These are phyloP conservation scores for Hypoxylon sp. DNA, from an alignment of 2,329 filamentous ascomycete species.

Conservation along the genomic window DNA sequence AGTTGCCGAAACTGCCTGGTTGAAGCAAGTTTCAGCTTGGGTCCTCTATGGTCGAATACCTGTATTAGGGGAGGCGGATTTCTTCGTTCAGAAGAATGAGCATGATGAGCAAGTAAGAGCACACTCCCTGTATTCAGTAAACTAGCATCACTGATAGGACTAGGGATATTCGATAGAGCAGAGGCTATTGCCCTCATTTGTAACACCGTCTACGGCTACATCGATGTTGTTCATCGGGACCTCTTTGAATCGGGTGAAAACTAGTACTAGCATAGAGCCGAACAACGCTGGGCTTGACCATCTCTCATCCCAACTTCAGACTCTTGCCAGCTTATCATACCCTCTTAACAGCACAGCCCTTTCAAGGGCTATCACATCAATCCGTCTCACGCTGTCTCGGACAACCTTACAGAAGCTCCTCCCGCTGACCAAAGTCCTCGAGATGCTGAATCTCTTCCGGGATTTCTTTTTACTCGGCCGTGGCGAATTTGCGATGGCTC, in stretches of 20 bases:
- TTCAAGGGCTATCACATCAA: conserved; percentile 78
- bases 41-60: conserved; percentile 89
- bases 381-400: conserved; percentile 85
- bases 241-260: conserved; percentile 86
- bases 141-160: conserved; percentile 9
- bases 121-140: background rate
- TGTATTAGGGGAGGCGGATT: conserved; percentile 83
- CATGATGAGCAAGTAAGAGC: conserved; percentile 59
- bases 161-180: conserved; percentile 72
- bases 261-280: conserved; percentile 63
- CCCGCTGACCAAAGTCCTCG: conserved; percentile 81
- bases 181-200: conserved; percentile 82
- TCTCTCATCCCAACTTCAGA: conserved; percentile 76
- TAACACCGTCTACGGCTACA: conserved; percentile 78
- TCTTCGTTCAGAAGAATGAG: conserved; percentile 77
- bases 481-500: conserved; percentile 90
- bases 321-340: conserved; percentile 77
- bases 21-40: conserved; percentile 92
- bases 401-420: conserved; percentile 87
- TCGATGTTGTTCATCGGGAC: conserved; percentile 94
- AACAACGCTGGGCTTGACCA: conserved; percentile 69
- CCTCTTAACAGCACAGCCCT: conserved; percentile 82
- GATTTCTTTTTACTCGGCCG: conserved; percentile 90
- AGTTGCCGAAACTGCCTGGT: conserved; percentile 89
- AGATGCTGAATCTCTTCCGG: conserved; percentile 82